phyloP scores from a whole-genome alignment of 352 stramenopile genomes.

The Phytopythium mirpurense region DNA sequence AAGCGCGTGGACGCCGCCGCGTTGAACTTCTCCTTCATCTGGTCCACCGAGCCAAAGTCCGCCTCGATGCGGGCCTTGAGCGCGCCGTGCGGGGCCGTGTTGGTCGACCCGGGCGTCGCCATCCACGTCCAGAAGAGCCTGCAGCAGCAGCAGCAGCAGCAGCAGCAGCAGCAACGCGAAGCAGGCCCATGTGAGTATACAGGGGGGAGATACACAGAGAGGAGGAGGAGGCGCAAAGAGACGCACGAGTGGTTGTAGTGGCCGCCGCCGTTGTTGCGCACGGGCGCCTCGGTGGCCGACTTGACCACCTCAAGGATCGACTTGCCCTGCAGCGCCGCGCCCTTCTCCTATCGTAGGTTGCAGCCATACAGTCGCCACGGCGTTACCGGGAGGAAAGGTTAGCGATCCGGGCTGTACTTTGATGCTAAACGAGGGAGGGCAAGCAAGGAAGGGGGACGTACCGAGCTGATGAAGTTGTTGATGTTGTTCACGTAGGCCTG shows the following conservation, averaged over 20 bases:
- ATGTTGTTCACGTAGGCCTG: conserved; percentile 89
- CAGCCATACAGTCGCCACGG: no score
- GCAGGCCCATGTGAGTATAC: no score
- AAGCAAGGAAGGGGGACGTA: conserved; percentile 9
- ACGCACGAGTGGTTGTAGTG: conserved; percentile 81
- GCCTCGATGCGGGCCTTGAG: conserved; percentile 85
- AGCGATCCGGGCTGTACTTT: no score
- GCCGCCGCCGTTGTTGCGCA: conserved; percentile 83
- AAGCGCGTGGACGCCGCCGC: conserved; percentile 82
- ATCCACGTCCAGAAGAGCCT: conserved; percentile 94
- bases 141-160: no score
- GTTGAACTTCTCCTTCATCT: conserved; percentile 90
- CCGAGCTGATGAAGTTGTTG: conserved; percentile 80
- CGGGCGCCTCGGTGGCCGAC: conserved; percentile 59
- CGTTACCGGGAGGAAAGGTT: no score
- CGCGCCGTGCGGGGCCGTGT: conserved; percentile 69
- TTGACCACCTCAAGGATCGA: conserved; percentile 79
- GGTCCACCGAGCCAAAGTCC: conserved; percentile 89
- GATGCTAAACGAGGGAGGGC: not conserved
- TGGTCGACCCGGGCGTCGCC: conserved; percentile 64
- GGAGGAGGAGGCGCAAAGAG: not conserved
- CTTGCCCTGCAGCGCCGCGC: conserved; percentile 63
- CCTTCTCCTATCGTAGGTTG: conserved; percentile 42
- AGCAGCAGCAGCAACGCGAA: not conserved
- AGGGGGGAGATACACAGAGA: not conserved